Evolutionary conservation across 306 rosid genomes (phyloP).

Genomic region (Canavalia ensiformis): DNA sequence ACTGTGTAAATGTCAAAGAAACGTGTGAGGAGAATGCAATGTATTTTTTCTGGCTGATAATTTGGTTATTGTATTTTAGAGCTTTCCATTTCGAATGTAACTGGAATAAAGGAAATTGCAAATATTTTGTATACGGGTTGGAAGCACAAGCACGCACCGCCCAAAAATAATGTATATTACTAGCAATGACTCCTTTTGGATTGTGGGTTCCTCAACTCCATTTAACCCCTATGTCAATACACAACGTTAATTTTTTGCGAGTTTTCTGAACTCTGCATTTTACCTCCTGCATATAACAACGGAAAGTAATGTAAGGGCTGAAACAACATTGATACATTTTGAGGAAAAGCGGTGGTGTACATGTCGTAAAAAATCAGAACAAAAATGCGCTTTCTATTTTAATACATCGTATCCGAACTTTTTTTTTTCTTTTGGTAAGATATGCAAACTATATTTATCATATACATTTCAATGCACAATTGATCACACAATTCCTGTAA

Average conservation of each 20-base stretch:
- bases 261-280: neutral
- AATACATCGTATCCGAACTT: conserved; percentile 33
- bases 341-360: neutral
- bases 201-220: conserved; percentile 3
- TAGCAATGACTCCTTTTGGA: conserved; percentile 29
- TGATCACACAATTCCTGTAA: neutral
- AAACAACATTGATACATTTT: neutral
- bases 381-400: neutral
- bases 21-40: neutral
- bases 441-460: neutral
- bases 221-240: neutral
- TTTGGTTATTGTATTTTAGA: conserved; percentile 3
- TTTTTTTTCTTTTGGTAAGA: too few species aligned
- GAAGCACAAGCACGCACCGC: conserved; percentile 21
- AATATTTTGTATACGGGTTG: neutral
- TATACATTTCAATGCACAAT: conserved; percentile 21
- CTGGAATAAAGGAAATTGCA: neutral
- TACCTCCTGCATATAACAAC: neutral
- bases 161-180: conserved; percentile 9
- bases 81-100: neutral
- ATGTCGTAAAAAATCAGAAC: neutral
- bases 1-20: conserved; percentile 18
- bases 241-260: neutral
- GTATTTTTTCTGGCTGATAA: neutral
- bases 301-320: too few species aligned